A percentile compares a stretch with the other conserved stretches of the same genome.
Conservation (phyloP, 352 stramenopile species). For the Phytophthora aleatoria region DNA sequence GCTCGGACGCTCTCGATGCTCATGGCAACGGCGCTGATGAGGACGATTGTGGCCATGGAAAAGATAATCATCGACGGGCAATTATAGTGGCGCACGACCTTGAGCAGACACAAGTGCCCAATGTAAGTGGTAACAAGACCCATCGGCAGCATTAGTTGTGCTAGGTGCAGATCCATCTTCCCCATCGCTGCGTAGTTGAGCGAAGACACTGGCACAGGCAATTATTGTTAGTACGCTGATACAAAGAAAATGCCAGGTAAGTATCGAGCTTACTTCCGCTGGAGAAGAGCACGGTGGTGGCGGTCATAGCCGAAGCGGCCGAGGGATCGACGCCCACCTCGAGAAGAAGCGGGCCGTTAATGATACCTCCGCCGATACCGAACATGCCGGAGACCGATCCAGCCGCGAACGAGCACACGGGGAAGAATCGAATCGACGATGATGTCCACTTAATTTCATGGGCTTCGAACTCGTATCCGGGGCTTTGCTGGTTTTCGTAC, state of each 20-base stretch:
- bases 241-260: background rate
- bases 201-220: slow-evolving; percentile 50
- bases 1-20: slow-evolving; percentile 54
- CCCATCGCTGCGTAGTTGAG: slow-evolving; percentile 68
- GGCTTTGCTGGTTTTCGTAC: slow-evolving; percentile 54
- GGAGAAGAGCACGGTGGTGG: slow-evolving; percentile 75
- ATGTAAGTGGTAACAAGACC: slow-evolving; percentile 63
- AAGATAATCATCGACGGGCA: slow-evolving; percentile 74
- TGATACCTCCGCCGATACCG: slow-evolving; percentile 94
- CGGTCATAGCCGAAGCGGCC: slow-evolving; percentile 90
- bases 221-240: background rate
- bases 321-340: slow-evolving; percentile 90
- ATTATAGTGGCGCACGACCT: slow-evolving; percentile 55
- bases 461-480: slow-evolving; percentile 48
- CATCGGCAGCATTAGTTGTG: slow-evolving; percentile 58
- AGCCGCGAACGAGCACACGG: slow-evolving; percentile 86
- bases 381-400: slow-evolving; percentile 95
- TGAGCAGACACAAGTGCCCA: slow-evolving; percentile 59
- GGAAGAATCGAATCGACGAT: slow-evolving; percentile 86
- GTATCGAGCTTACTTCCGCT: slow-evolving; percentile 52
- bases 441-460: slow-evolving; percentile 43
- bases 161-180: slow-evolving; percentile 50
- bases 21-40: slow-evolving; percentile 70
- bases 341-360: slow-evolving; percentile 95
- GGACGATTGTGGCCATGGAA: slow-evolving; percentile 70